Evolutionary conservation across 78 protist genomes (phyloP).

Genomic region (Dictyostelium brefeldianum): DNA sequence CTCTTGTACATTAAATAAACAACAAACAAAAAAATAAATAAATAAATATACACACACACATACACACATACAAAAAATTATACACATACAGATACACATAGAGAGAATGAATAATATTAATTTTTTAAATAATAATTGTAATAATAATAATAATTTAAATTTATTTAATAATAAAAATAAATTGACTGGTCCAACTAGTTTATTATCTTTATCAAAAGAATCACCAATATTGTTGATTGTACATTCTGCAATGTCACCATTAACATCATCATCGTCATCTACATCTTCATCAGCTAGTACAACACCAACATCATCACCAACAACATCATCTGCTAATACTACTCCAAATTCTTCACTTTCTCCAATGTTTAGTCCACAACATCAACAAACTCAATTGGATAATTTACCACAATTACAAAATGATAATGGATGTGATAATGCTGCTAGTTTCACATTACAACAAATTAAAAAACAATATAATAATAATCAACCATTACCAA

Average conservation of each 20-base stretch:
- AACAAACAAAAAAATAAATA: too few relatives aligned
- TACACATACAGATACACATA: too few relatives aligned
- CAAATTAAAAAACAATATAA: not conserved
- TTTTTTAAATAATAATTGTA: too few relatives aligned
- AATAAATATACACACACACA: too few relatives aligned
- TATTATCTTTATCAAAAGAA: constrained; percentile 18
- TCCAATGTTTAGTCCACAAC: constrained; percentile 3
- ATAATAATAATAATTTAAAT: too few relatives aligned
- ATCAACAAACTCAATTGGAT: not conserved
- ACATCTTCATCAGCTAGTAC: not conserved
- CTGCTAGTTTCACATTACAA: not conserved
- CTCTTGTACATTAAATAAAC: too few relatives aligned
- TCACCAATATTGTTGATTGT: constrained; percentile 29
- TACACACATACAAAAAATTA: too few relatives aligned
- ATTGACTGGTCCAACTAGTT: too few relatives aligned
- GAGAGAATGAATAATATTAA: too few relatives aligned
- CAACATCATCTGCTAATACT: not conserved
- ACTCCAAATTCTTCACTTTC: not conserved
- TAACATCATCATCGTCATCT: not conserved
- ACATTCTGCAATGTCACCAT: constrained; percentile 27
- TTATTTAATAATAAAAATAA: too few relatives aligned
- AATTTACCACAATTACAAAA: constrained; percentile 4
- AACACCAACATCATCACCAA: constrained; percentile 10
- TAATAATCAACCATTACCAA: not conserved
- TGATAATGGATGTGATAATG: not conserved